Evolutionary conservation across 2,329 filamentous ascomycete species (phyloP), one percentile per base, ranked within the genome.

Genomic region (Penicillium sp.): DNA sequence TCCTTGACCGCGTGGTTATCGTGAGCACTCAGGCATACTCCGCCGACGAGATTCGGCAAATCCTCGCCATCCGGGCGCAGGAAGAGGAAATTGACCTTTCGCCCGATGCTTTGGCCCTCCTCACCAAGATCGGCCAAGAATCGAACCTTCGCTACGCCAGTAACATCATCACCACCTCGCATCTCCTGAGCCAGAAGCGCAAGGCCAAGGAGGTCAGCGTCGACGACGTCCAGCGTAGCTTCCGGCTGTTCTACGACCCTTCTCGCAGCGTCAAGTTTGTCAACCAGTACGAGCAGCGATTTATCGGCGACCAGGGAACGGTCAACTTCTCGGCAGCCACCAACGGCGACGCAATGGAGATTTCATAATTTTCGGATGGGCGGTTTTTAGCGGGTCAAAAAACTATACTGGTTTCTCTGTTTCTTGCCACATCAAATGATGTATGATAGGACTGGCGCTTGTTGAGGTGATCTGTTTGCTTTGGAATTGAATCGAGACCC

Each of bases 51-150:
- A 90, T 99, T 69, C 86, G 88, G 63, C 88, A 97, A 72, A 99
- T 99, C 56, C 79, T 99, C 11, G 84, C 88, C 22, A 95, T 99
- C 71, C 86, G 94, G 54, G 94, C 94, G 9, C 88, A 92, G 68
- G 94, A 99, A 73, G 94, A 99, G 70, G 94, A 99, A 70, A 87
- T 99, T 44, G 94, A 99, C 57, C 77, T 96, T 30, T 89, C 89
- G 0, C 81, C 92, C 5, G 92, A 97, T 69, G 92, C 94, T 0
- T 81, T 99, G 11, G 92, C 92, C 1, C 82, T 99, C 13, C 82
- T 99, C 33, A 95, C 94, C 56, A 97, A 97, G 79, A 95, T 97
- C 64, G 94, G 92, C 27, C 83, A 92, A 66, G 94, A 99, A 72
- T 87, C 91, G 1, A 92, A 92, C 22, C 80, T 99, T 45, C 83